A percentile compares a stretch with the other conserved stretches of the same genome.
Evolutionary conservation across 1,284 basidiomycete species (phyloP).

Genomic region (Microbotryum scabiosae): DNA sequence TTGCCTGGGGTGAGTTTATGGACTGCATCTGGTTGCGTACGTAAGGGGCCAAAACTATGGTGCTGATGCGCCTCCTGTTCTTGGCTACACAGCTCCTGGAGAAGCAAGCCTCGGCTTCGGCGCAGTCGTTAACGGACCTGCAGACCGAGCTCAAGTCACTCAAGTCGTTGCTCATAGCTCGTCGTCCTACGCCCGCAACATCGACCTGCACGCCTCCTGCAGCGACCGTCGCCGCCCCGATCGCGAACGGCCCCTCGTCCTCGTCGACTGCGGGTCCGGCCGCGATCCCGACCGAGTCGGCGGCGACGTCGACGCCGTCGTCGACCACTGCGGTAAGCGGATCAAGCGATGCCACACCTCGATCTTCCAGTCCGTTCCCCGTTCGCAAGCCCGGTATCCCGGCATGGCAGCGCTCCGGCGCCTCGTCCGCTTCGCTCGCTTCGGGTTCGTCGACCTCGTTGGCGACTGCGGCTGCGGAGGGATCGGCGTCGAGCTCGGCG

Average conservation of each 20-base stretch:
- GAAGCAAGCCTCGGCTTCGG: conserved; percentile 68
- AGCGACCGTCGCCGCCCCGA: conserved; percentile 21
- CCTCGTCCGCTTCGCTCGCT: conserved; percentile 1
- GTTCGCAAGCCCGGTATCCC: conserved; percentile 66
- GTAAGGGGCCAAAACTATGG: background rate
- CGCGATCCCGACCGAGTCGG: background rate
- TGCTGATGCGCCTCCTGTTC: background rate
- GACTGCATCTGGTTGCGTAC: no score
- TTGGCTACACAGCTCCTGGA: conserved; percentile 67
- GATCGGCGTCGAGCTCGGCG: background rate
- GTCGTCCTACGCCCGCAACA: conserved; percentile 43
- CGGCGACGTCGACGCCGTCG: conserved; percentile 33
- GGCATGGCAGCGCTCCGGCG: conserved; percentile 61
- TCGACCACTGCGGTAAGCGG: conserved; percentile 27
- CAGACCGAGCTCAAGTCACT: conserved; percentile 92
- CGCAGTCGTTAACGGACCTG: conserved; percentile 62
- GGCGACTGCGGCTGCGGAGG: background rate
- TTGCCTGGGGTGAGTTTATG: conserved; percentile 63
- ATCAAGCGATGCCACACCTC: background rate
- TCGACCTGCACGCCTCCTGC: conserved; percentile 44
- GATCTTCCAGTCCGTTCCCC: background rate
- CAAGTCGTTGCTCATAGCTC: conserved; percentile 63
- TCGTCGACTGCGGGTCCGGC: no score
- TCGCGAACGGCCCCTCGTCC: background rate
- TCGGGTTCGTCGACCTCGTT: background rate